These are phyloP conservation scores for Candida pseudofarinosa DNA, from an alignment of 805 yeast species.

Conservation along the genomic window DNA sequence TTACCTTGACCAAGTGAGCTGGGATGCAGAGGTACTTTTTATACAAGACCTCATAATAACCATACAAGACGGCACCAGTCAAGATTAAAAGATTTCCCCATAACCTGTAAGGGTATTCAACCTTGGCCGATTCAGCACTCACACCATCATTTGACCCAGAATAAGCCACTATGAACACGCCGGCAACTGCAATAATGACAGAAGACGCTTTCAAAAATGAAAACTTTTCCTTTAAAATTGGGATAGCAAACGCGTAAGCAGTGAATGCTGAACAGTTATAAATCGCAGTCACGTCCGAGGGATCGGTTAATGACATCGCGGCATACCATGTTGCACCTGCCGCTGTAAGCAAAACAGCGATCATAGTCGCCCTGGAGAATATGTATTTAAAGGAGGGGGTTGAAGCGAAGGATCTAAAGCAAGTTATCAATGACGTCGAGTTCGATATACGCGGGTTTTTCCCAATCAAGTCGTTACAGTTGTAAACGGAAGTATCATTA, in stretches of 20 bases:
- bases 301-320: constrained; percentile 75
- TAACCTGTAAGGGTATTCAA: constrained; percentile 54
- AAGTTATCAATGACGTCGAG: constrained; percentile 27
- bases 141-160: constrained; percentile 36
- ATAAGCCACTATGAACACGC: constrained; percentile 78
- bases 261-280: constrained; percentile 88
- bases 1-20: constrained; percentile 37
- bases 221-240: constrained; percentile 63
- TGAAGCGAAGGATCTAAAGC: constrained; percentile 31
- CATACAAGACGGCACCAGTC: constrained; percentile 72
- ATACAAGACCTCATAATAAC: constrained; percentile 80
- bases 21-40: constrained; percentile 77
- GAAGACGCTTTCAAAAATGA: constrained; percentile 59
- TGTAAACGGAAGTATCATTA: constrained; percentile 27
- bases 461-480: constrained; percentile 31
- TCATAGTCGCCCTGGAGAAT: constrained; percentile 34
- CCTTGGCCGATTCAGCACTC: constrained; percentile 8
- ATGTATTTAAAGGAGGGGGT: constrained; percentile 51
- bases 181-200: constrained; percentile 68
- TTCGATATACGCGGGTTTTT: constrained; percentile 34
- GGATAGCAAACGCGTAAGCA: constrained; percentile 80
- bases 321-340: constrained; percentile 88
- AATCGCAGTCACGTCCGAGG: constrained; percentile 84
- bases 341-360: constrained; percentile 57
- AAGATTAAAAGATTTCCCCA: constrained; percentile 70